A percentile compares a stretch with the other conserved stretches of the same genome.
These are phyloP conservation scores for Triangularia verruculosa DNA, from an alignment of 2,329 filamentous ascomycete genomes.

Conservation along the genomic window DNA sequence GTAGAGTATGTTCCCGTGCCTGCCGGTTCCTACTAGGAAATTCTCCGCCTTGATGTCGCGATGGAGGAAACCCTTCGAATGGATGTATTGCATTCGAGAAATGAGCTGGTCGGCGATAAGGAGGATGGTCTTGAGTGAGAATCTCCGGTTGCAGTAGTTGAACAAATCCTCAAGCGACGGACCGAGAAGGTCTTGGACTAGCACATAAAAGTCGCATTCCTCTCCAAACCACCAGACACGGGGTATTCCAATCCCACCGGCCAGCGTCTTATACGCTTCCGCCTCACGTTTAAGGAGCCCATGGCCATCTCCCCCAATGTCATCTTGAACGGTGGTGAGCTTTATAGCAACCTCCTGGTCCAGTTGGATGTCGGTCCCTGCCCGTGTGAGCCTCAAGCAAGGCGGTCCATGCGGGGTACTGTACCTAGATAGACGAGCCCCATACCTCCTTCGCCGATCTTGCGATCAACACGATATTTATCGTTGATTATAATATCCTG, in stretches of 20 bases:
- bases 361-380: slow-evolving; percentile 95
- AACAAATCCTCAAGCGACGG: slow-evolving; percentile 91
- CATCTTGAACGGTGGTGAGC: slow-evolving; percentile 85
- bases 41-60: slow-evolving; percentile 99
- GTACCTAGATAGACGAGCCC: slow-evolving; percentile 21
- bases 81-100: slow-evolving; percentile 97
- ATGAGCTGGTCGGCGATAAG: slow-evolving; percentile 96
- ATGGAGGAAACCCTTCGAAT: slow-evolving; percentile 98
- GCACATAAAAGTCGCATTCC: slow-evolving; percentile 98
- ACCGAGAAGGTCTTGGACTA: slow-evolving; percentile 93
- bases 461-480: too few species aligned
- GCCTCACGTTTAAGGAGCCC: slow-evolving; percentile 97
- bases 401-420: slow-evolving; percentile 1
- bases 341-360: slow-evolving; percentile 99
- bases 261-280: slow-evolving; percentile 80
- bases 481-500: too few species aligned
- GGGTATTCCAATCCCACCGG: slow-evolving; percentile 92
- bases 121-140: slow-evolving; percentile 95
- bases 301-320: too few species aligned
- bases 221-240: slow-evolving; percentile 98
- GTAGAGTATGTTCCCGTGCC: slow-evolving; percentile 97
- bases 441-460: slow-evolving; percentile 18
- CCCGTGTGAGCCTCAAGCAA: slow-evolving; percentile 12
- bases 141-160: slow-evolving; percentile 99
- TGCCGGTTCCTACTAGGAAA: slow-evolving; percentile 97